Evolutionary conservation across 2,329 filamentous ascomycete genomes (phyloP).

Genomic region (Aspergillus sp.): DNA sequence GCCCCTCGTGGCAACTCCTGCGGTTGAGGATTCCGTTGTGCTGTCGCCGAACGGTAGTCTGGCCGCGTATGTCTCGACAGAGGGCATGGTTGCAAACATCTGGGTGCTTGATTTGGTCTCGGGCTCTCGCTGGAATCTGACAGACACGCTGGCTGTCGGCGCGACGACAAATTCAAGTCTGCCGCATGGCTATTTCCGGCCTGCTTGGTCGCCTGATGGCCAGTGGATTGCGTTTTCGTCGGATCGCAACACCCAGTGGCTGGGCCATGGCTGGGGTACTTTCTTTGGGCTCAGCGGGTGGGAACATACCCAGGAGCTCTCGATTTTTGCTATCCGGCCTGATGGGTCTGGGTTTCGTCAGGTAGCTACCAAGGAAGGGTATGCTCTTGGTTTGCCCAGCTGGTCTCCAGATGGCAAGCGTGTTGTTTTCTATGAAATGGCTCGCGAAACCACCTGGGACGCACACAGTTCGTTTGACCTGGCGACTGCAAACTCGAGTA

Average conservation of each 20-base stretch:
- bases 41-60: conserved; percentile 41
- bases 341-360: conserved; percentile 38
- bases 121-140: conserved; percentile 35
- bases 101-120: conserved; percentile 42
- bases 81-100: conserved; percentile 39
- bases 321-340: conserved; percentile 10
- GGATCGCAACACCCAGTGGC: conserved; percentile 44
- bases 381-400: conserved; percentile 40
- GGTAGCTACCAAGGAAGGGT: conserved; percentile 24
- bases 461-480: conserved; percentile 29
- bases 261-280: conserved; percentile 37
- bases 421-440: conserved; percentile 44
- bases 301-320: conserved; percentile 29
- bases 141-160: conserved; percentile 27
- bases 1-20: conserved; percentile 32
- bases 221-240: conserved; percentile 45
- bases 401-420: conserved; percentile 39
- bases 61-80: conserved; percentile 44
- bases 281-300: conserved; percentile 35
- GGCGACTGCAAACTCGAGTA: conserved; percentile 17
- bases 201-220: conserved; percentile 44
- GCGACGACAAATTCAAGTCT: conserved; percentile 14
- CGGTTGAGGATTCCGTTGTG: conserved; percentile 38
- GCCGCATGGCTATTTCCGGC: conserved; percentile 40
- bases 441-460: conserved; percentile 38